These are phyloP conservation scores for Parietaria judaica DNA, from an alignment of 306 rosid genomes.

Conservation along the genomic window DNA sequence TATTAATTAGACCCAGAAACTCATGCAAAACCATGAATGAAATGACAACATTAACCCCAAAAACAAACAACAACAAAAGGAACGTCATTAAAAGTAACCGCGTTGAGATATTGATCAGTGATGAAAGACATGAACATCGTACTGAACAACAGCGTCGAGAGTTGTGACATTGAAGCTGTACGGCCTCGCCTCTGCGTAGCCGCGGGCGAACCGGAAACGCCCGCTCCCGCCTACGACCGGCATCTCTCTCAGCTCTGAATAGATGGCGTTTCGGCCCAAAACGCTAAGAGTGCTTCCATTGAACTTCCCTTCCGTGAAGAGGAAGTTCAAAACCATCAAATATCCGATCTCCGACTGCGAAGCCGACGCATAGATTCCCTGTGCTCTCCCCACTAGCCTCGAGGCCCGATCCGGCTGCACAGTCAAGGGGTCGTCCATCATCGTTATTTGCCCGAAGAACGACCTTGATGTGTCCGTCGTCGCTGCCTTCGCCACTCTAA, in stretches of 20 bases:
- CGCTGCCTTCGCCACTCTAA: constrained; percentile 6
- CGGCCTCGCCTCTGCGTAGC: constrained; percentile 36
- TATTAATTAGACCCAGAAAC: no score
- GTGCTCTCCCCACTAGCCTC: constrained; percentile 6
- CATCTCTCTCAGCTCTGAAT: constrained; percentile 42
- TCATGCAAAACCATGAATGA: no score
- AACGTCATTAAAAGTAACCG: neutral
- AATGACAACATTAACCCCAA: neutral
- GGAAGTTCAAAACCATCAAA: constrained; percentile 6
- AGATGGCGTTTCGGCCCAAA: constrained; percentile 37
- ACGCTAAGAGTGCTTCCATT: constrained; percentile 30
- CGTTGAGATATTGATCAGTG: constrained; percentile 7
- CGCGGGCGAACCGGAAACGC: constrained; percentile 53
- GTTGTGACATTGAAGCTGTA: neutral
- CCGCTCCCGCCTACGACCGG: constrained; percentile 62
- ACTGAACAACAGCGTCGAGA: constrained; percentile 42
- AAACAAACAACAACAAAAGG: neutral
- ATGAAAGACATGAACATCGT: constrained; percentile 41
- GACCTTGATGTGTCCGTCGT: neutral
- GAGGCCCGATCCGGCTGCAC: constrained; percentile 4
- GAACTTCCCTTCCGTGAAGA: constrained; percentile 10
- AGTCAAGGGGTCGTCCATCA: constrained; percentile 16
- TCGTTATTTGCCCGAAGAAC: neutral
- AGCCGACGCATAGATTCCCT: constrained; percentile 7
- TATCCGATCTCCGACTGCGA: neutral